Evolutionary conservation across 2,329 filamentous ascomycete genomes (phyloP).

Genomic region (Lecanicillium sp.): DNA sequence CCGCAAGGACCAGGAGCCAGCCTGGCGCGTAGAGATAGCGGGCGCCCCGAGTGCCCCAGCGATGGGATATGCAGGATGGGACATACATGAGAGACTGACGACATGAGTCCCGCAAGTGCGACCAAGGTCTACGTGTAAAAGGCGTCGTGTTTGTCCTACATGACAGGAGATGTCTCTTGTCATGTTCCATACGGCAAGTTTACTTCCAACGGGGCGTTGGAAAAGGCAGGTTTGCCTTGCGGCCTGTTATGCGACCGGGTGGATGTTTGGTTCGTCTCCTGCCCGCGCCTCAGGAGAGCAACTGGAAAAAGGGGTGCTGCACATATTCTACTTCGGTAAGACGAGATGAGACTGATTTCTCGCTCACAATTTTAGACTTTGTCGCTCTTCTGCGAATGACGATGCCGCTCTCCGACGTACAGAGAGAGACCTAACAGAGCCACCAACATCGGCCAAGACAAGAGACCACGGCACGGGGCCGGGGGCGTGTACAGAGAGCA

Average conservation of each 20-base stretch:
- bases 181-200: too few species aligned
- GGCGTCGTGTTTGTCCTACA: not conserved
- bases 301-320: not conserved
- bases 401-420: too few species aligned
- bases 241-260: constrained; percentile 11
- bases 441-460: too few species aligned
- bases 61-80: not conserved
- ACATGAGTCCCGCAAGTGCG: constrained; percentile 3
- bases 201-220: too few species aligned
- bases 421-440: too few species aligned
- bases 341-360: too few species aligned
- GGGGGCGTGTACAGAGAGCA: too few species aligned
- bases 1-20: not conserved
- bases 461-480: too few species aligned
- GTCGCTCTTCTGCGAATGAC: too few species aligned
- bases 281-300: not conserved
- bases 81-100: constrained; percentile 8
- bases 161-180: too few species aligned
- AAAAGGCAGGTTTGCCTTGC: constrained; percentile 5
- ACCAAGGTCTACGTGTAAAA: not conserved
- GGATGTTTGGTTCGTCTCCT: not conserved
- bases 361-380: too few species aligned
- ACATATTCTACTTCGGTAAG: not conserved
- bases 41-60: not conserved
- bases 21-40: too few species aligned